phyloP scores from a whole-genome alignment of 768 basidiomycete genomes.

The Floccularia luteovirens region DNA sequence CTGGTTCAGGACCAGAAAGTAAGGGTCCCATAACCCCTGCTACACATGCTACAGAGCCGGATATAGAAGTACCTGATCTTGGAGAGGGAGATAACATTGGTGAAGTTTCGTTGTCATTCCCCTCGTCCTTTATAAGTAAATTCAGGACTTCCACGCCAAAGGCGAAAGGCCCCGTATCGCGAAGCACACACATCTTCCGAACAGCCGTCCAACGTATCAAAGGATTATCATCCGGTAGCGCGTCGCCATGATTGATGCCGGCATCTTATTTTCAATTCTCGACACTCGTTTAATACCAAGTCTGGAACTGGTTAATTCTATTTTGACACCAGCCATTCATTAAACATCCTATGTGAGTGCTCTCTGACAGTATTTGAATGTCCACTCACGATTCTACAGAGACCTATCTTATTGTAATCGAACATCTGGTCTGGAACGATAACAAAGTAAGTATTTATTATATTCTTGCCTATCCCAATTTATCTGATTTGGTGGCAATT shows the following conservation, averaged over 20 bases:
- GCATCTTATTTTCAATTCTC: slow-evolving; percentile 8
- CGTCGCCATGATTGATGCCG: slow-evolving; percentile 13
- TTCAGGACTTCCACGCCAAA: slow-evolving; percentile 6
- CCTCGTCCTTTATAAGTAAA: slow-evolving; percentile 5
- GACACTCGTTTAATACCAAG: slow-evolving; percentile 4
- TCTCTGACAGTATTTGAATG: too few species aligned
- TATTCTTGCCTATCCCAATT: neutral
- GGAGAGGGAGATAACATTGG: slow-evolving; percentile 27
- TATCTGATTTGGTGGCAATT: too few species aligned
- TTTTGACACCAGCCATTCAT: too few species aligned
- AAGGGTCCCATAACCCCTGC: slow-evolving; percentile 43
- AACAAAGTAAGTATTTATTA: neutral
- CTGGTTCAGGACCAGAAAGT: slow-evolving; percentile 25
- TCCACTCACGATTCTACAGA: too few species aligned
- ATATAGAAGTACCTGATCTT: slow-evolving; percentile 34
- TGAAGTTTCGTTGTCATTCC: slow-evolving; percentile 7
- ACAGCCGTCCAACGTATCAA: slow-evolving; percentile 29
- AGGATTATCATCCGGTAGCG: slow-evolving; percentile 19
- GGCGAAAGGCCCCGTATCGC: slow-evolving; percentile 17
- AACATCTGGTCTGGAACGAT: too few species aligned
- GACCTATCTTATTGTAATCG: too few species aligned
- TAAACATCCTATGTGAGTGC: too few species aligned
- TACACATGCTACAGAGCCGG: slow-evolving; percentile 29
- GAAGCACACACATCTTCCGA: slow-evolving; percentile 24
- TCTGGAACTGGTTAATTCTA: too few species aligned